Evolutionary conservation across 129 eudicot species (phyloP).

Genomic region (Helianthus tuberosus): DNA sequence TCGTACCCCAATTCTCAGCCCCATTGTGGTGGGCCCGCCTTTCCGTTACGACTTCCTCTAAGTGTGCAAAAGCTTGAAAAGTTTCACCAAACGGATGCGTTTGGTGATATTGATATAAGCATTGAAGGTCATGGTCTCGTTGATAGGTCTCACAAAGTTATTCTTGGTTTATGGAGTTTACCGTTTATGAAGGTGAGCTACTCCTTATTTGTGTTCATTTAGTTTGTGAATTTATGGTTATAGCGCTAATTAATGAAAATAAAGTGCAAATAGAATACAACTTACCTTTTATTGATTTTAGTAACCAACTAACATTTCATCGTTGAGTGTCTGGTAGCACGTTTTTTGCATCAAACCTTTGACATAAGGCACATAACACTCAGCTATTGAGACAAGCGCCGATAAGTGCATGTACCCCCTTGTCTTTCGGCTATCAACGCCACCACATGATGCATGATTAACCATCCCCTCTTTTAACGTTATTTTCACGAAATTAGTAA

Average conservation of each 20-base stretch:
- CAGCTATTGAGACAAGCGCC: too few species aligned
- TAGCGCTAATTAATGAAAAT: not conserved
- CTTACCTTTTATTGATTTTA: not conserved
- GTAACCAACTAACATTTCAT: not conserved
- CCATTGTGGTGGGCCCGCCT: conserved; percentile 44
- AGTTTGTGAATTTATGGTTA: not conserved
- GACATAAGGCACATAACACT: too few species aligned
- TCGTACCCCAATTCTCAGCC: conserved; percentile 61
- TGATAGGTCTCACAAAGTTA: conserved; percentile 72
- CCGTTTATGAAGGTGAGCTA: conserved; percentile 84
- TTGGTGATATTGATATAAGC: conserved; percentile 74
- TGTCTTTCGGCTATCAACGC: too few species aligned
- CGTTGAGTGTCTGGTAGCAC: not conserved
- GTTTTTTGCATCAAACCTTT: not conserved
- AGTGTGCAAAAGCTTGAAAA: conserved; percentile 55
- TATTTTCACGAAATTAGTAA: too few species aligned
- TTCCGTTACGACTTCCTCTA: conserved; percentile 65
- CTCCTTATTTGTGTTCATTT: conserved; percentile 4
- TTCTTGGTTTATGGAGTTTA: conserved; percentile 87
- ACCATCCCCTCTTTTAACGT: too few species aligned
- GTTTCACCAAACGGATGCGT: conserved; percentile 52
- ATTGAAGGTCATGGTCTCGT: conserved; percentile 64
- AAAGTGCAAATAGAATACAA: not conserved
- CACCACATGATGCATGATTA: too few species aligned
- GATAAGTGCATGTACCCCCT: too few species aligned